A percentile compares a stretch with the other conserved stretches of the same genome.
Conservation (phyloP, 768 basidiomycete genomes). For the Termitomyces sp. region DNA sequence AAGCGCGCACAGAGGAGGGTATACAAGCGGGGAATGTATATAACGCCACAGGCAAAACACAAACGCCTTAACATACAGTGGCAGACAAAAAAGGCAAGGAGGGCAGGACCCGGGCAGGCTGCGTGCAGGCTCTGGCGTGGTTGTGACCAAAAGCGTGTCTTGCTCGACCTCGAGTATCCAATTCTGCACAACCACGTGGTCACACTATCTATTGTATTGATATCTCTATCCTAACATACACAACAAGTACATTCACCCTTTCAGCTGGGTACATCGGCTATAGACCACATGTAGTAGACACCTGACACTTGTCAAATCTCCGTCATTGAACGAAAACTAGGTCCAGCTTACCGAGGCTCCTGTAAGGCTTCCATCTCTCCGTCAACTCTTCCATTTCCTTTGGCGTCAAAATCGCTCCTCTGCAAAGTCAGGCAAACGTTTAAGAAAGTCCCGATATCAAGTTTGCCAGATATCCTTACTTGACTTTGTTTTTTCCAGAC, state of each 20-base stretch:
- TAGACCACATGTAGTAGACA: constrained; percentile 88
- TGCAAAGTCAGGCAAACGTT: too few species aligned
- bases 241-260: background rate
- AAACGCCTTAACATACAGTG: constrained; percentile 12
- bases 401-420: constrained; percentile 73
- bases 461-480: constrained; percentile 39
- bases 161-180: background rate
- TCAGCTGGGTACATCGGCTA: constrained; percentile 40
- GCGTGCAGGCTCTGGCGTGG: constrained; percentile 13
- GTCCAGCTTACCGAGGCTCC: constrained; percentile 66
- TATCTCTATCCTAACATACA: background rate
- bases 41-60: constrained; percentile 11
- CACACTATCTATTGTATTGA: constrained; percentile 1
- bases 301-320: constrained; percentile 32
- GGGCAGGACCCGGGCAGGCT: constrained; percentile 13
- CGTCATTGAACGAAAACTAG: background rate
- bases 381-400: constrained; percentile 81
- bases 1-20: constrained; percentile 9
- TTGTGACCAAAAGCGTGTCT: constrained; percentile 2
- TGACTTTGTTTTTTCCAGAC: constrained; percentile 67
- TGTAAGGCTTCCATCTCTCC: constrained; percentile 74
- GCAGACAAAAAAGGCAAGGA: constrained; percentile 11
- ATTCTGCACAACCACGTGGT: constrained; percentile 3
- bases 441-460: constrained; percentile 1
- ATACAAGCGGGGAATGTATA: constrained; percentile 5